phyloP scores from a whole-genome alignment of 2,329 filamentous ascomycete genomes.

The Dactylellina haptotyla region DNA sequence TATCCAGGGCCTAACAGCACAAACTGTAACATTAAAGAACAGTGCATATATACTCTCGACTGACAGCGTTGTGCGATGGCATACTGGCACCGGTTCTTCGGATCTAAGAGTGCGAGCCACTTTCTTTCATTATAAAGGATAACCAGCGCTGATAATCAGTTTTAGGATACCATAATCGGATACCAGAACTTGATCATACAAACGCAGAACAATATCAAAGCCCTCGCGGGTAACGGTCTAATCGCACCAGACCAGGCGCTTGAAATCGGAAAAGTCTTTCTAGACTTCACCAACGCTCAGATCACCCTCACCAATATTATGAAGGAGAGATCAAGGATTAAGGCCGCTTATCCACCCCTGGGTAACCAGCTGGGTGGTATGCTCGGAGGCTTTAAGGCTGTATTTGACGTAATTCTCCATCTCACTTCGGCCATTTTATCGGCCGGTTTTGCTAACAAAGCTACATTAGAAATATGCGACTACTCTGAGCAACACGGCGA shows the following conservation, averaged over 20 bases:
- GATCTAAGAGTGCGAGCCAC: background rate
- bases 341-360: background rate
- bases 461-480: background rate
- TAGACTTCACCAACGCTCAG: background rate
- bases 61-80: background rate
- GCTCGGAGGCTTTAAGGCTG: background rate
- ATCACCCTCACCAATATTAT: background rate
- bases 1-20: background rate
- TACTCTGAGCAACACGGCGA: background rate
- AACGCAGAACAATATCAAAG: background rate
- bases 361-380: background rate
- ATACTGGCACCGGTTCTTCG: background rate
- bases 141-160: background rate
- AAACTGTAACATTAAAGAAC: background rate
- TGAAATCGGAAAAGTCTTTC: background rate
- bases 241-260: background rate
- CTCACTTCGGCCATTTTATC: too few relatives aligned
- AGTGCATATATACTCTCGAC: background rate
- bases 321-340: background rate
- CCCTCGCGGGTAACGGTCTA: background rate
- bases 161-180: background rate
- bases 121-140: background rate
- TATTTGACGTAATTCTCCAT: background rate
- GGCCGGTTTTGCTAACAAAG: background rate
- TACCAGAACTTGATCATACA: background rate